Base-by-base conservation (phyloP, 2,329 filamentous ascomycete species). In the Cordyceps cateniannulata region DNA sequence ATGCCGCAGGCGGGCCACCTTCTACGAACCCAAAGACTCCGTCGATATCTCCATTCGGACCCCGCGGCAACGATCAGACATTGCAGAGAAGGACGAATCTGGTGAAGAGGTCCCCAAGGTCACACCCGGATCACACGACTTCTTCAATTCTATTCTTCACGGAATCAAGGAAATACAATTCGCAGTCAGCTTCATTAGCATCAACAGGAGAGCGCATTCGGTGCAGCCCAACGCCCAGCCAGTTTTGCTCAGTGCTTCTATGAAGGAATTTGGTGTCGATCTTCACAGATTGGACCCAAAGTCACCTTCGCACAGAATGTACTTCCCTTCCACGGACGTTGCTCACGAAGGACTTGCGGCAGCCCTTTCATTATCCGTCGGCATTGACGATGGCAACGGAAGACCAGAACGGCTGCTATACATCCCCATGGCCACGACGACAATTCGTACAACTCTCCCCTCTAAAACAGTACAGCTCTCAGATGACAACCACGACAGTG, bases 91-190 rank as follows among this genome's bases (percentile, higher is more conserved):
- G 9, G 86, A 85, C n/a, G 89, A 76, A 63, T 79, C 32, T 12
- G 48, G 81, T 24, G 78, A 82, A 63, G 85, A 90, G 59, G 81
- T 85, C 32, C 81, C 96, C 61, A 87, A 93, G 60, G 88, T 90
- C 71, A 88, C 90, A 0, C 93, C 93, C 0, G 93, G 97, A 69
- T 96, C 92, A 0, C 93, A 93, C 68, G 92, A 96, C 64, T 95
- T 99, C 70, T 83, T 93, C 60, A 90, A 89, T 71, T 97, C 95
- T 1, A 88, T 97, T 47, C 78, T 99, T 54, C 85, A 91, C 49
- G 95, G 95, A 56, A 91, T 99, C 65, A 96, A 97, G 71, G 95
- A 99, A 72, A 89, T 99, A 14, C 95, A 99, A 72, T 91, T 99
- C 68, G 93, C 93, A 0, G 85, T 98, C 70, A 93, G 93, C 73